Conservation (phyloP, 202 grass and related monocot species). For the Zoysia matrella region DNA sequence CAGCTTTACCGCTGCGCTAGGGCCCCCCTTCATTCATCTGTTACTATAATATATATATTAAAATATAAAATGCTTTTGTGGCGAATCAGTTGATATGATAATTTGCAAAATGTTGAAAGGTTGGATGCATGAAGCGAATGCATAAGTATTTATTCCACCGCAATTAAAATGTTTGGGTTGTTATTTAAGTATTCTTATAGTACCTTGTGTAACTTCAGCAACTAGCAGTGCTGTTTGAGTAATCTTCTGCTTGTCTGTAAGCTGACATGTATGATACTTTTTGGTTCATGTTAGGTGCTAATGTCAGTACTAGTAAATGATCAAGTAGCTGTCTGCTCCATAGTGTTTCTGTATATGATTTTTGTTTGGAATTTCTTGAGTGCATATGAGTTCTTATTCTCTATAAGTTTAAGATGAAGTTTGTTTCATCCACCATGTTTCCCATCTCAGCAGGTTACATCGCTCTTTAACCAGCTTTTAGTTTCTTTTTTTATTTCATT, state of each 20-base stretch:
- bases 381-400: not conserved
- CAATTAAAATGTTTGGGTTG: too few relatives aligned
- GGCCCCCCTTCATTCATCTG: not conserved
- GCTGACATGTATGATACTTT: not conserved
- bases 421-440: constrained; percentile 20
- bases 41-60: not conserved
- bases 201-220: constrained; percentile 3
- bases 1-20: too few relatives aligned
- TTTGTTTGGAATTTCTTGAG: not conserved
- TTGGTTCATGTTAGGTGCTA: constrained; percentile 21
- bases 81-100: not conserved
- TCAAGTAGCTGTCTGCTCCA: not conserved
- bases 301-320: not conserved
- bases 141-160: too few relatives aligned
- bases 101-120: not conserved
- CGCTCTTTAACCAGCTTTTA: not conserved
- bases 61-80: not conserved
- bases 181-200: too few relatives aligned
- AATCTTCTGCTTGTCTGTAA: not conserved
- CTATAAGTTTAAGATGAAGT: not conserved
- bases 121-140: not conserved
- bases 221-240: not conserved
- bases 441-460: not conserved
- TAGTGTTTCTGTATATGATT: constrained; percentile 5
- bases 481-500: constrained; percentile 10